Conservation (phyloP, 176 grass and related monocot genomes). For the Zizania latifolia region DNA sequence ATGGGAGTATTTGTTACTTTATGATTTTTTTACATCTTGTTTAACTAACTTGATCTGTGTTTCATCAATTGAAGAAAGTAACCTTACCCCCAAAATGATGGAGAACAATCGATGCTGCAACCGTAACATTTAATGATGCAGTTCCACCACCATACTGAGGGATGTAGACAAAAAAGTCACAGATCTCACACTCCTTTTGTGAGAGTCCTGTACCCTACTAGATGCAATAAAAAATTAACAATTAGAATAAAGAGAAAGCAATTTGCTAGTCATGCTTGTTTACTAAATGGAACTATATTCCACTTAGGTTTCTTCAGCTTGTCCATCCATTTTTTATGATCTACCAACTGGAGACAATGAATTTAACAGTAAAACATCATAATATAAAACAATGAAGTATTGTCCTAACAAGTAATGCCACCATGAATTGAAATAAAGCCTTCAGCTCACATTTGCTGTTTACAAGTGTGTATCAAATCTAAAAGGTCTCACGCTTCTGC, state of each 20-base stretch:
- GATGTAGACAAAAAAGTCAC: constrained; percentile 94
- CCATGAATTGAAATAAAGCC: neutral
- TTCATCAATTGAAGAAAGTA: neutral
- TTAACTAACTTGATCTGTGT: neutral
- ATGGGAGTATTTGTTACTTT: neutral
- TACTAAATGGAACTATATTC: neutral
- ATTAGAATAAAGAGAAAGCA: neutral
- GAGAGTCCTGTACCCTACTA: constrained; percentile 76
- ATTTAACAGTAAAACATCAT: neutral
- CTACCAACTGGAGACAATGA: neutral
- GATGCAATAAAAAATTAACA: constrained; percentile 5
- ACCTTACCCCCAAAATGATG: constrained; percentile 73
- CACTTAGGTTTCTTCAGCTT: neutral
- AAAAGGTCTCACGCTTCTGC: neutral
- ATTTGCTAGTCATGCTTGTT: neutral
- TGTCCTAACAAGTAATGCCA: neutral
- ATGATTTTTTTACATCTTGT: neutral
- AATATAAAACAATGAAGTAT: neutral
- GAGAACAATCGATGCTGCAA: constrained; percentile 86
- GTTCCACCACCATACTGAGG: constrained; percentile 86
- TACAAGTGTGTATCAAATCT: neutral
- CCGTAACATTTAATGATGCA: constrained; percentile 93
- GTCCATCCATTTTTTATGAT: neutral
- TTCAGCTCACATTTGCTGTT: neutral
- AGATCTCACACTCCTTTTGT: constrained; percentile 63